phyloP scores from a whole-genome alignment of 2,329 filamentous ascomycete species.

The Sporothrix brunneoviolacea region DNA sequence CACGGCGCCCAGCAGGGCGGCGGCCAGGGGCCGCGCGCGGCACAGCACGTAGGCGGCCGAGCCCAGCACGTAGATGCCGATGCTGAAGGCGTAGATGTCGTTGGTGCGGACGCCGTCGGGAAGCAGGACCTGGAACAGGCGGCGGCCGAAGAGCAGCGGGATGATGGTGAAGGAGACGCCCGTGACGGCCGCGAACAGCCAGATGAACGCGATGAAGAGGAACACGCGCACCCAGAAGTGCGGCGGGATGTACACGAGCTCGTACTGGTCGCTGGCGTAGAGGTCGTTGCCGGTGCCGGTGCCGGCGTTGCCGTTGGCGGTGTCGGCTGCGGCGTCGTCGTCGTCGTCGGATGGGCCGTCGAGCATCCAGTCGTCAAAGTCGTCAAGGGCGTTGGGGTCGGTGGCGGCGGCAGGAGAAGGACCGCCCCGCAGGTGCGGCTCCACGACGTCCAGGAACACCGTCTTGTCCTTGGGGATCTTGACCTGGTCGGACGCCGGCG shows the following conservation, averaged over 20 bases:
- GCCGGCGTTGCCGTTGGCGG: not conserved
- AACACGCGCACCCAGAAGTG: constrained; percentile 74
- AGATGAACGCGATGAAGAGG: constrained; percentile 82
- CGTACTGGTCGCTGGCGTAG: constrained; percentile 55
- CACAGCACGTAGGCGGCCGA: constrained; percentile 56
- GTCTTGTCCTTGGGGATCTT: constrained; percentile 78
- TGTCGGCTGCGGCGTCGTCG: too few relatives aligned
- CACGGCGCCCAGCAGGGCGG: constrained; percentile 22
- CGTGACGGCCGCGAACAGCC: constrained; percentile 84
- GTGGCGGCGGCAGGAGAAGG: too few relatives aligned
- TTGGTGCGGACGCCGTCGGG: constrained; percentile 71
- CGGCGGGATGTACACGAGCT: constrained; percentile 75
- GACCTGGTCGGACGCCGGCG: constrained; percentile 92
- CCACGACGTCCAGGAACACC: constrained; percentile 73
- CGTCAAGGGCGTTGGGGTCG: not conserved
- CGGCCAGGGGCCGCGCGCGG: constrained; percentile 38
- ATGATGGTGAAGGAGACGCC: constrained; percentile 81
- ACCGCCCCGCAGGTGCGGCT: constrained; percentile 51
- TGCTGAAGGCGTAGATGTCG: constrained; percentile 92
- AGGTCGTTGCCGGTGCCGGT: constrained; percentile 46
- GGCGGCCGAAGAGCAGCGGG: constrained; percentile 77
- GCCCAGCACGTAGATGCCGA: constrained; percentile 77
- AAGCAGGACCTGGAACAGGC: constrained; percentile 66
- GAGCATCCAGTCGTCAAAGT: not conserved
- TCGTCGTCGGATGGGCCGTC: too few relatives aligned